These are phyloP conservation scores for Mycosarcoma mackinlayi DNA, from an alignment of 1,284 basidiomycete genomes.

Conservation along the genomic window DNA sequence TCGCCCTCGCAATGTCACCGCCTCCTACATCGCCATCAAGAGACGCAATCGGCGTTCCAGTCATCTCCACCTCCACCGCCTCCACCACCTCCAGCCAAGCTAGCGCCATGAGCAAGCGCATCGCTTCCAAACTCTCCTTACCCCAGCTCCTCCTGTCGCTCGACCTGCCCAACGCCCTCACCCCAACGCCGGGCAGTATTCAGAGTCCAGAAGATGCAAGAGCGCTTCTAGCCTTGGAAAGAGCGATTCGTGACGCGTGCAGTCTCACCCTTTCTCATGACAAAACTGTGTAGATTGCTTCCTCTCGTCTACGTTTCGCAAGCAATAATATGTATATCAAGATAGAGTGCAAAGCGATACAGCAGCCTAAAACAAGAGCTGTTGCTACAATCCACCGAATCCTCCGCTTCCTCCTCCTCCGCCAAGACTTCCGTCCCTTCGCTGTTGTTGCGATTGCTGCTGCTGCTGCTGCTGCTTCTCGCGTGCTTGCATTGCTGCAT, in stretches of 20 bases:
- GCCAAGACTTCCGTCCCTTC: conserved; percentile 8
- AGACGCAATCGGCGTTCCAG: conserved; percentile 1
- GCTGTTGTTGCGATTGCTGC: neutral
- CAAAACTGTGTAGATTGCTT: neutral
- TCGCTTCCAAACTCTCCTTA: conserved; percentile 25
- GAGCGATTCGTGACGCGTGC: conserved; percentile 37
- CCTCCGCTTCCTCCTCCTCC: conserved; percentile 9
- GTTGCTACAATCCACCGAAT: conserved; percentile 20
- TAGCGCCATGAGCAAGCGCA: conserved; percentile 21
- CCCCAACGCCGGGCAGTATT: neutral
- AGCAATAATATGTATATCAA: too few species aligned
- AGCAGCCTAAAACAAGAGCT: too few species aligned
- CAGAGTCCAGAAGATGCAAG: conserved; percentile 33
- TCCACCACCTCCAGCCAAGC: conserved; percentile 13
- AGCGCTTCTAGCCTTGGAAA: conserved; percentile 47
- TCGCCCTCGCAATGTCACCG: conserved; percentile 40
- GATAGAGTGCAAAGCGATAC: too few species aligned
- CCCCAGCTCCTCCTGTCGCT: conserved; percentile 53
- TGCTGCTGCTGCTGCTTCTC: conserved; percentile 18
- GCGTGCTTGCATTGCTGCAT: conserved; percentile 15
- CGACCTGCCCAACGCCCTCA: conserved; percentile 34
- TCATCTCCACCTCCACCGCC: conserved; percentile 7
- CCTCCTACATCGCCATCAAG: conserved; percentile 7
- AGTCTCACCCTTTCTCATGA: neutral
- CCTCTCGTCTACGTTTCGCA: too few species aligned